A percentile compares a stretch with the other conserved stretches of the same genome.
These are phyloP conservation scores for Monosporascus sp. DNA, from an alignment of 2,329 filamentous ascomycete species.

Conservation along the genomic window DNA sequence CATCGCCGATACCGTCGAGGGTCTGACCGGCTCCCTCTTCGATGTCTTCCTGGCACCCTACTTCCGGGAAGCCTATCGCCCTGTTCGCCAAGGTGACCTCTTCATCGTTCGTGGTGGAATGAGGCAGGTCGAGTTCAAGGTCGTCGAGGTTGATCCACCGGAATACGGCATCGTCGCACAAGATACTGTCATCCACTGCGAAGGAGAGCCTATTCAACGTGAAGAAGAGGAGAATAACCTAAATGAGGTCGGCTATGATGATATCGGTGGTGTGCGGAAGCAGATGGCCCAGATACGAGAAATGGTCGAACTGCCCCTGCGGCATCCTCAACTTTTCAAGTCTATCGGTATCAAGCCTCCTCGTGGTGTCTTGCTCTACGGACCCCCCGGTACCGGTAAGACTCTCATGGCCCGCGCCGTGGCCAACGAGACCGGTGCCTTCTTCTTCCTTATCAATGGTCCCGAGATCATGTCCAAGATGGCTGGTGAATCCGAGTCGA, in stretches of 20 bases:
- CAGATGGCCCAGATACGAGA: conserved; percentile 99
- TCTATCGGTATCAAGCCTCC: conserved; percentile 99
- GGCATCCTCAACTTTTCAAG: conserved; percentile 98
- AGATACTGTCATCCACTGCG: conserved; percentile 98
- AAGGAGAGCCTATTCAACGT: conserved; percentile 91
- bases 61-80: conserved; percentile 98
- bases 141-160: conserved; percentile 95
- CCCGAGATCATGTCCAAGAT: conserved; percentile 99
- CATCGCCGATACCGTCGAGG: conserved; percentile 96
- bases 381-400: conserved; percentile 98
- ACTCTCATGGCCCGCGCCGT: conserved; percentile 98
- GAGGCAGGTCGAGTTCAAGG: conserved; percentile 99
- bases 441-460: conserved; percentile 99
- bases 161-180: conserved; percentile 99
- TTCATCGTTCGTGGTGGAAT: conserved; percentile 98
- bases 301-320: conserved; percentile 92
- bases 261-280: conserved; percentile 98
- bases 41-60: conserved; percentile 99
- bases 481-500: conserved; percentile 98
- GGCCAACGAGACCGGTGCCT: conserved; percentile 96
- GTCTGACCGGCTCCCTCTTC: conserved; percentile 94
- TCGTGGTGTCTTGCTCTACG: conserved; percentile 93
- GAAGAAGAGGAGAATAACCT: conserved; percentile 99
- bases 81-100: conserved; percentile 92
- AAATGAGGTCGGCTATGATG: conserved; percentile 98